Evolutionary conservation across 2,329 filamentous ascomycete species (phyloP).

Genomic region (Epichloe bromicola): DNA sequence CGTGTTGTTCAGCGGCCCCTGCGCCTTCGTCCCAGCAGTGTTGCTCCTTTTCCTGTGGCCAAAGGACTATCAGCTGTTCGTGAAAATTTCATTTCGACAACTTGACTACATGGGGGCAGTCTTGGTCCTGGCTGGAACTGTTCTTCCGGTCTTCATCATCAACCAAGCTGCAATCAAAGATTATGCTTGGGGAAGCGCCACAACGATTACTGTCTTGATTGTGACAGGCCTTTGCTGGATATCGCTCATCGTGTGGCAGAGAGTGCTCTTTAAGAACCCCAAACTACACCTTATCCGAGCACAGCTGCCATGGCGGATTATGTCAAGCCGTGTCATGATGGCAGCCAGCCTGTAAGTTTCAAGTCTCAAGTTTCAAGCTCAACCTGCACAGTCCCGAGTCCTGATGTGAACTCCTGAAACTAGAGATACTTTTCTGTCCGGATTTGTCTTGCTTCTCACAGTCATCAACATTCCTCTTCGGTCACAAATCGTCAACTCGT

Average conservation of each 20-base stretch:
- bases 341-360: slow-evolving; percentile 6
- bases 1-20: slow-evolving; percentile 28
- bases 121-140: slow-evolving; percentile 9
- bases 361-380: too few species aligned
- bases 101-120: slow-evolving; percentile 40
- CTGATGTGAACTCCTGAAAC: too few species aligned
- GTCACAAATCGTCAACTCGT: slow-evolving; percentile 12
- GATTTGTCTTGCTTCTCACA: slow-evolving; percentile 11
- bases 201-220: slow-evolving; percentile 9
- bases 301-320: slow-evolving; percentile 10
- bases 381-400: too few species aligned
- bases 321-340: slow-evolving; percentile 10
- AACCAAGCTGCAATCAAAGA: slow-evolving; percentile 11
- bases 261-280: slow-evolving; percentile 5
- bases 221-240: slow-evolving; percentile 10
- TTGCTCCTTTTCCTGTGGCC: slow-evolving; percentile 40
- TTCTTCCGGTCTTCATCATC: slow-evolving; percentile 13
- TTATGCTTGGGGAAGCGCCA: slow-evolving; percentile 10
- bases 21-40: slow-evolving; percentile 30
- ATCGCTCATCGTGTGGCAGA: slow-evolving; percentile 10
- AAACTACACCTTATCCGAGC: slow-evolving; percentile 8
- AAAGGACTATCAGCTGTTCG: slow-evolving; percentile 24
- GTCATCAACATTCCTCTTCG: slow-evolving; percentile 13
- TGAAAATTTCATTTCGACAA: slow-evolving; percentile 29
- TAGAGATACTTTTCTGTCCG: slow-evolving; percentile 10